Conservation (phyloP, 2,329 filamentous ascomycete species). For the Didymella pinodella region DNA sequence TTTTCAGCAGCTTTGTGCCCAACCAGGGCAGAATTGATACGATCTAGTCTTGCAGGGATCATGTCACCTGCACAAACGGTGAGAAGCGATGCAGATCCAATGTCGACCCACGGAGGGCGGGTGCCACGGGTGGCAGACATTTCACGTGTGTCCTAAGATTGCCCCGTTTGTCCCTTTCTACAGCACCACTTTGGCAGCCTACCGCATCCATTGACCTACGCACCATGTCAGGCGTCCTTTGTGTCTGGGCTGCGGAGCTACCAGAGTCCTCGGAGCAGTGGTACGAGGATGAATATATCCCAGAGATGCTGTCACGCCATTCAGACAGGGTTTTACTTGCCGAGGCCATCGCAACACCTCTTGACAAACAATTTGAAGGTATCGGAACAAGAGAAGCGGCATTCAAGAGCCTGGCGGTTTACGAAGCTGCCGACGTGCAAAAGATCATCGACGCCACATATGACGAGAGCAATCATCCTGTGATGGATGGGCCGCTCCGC, state of each 20-base stretch:
- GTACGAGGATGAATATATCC: constrained; percentile 28
- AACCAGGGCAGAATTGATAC: neutral
- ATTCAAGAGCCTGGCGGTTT: constrained; percentile 10
- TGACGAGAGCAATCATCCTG: constrained; percentile 4
- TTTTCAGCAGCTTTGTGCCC: neutral
- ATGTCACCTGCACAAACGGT: neutral
- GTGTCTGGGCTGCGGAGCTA: constrained; percentile 28
- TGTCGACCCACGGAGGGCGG: neutral
- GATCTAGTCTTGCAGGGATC: neutral
- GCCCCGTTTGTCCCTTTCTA: neutral
- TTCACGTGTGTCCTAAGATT: neutral
- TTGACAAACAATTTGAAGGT: constrained; percentile 9
- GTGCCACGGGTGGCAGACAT: neutral
- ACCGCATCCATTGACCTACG: neutral
- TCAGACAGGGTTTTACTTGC: constrained; percentile 11
- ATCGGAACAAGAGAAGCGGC: constrained; percentile 8
- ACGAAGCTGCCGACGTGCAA: constrained; percentile 8
- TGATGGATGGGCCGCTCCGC: neutral
- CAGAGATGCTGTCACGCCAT: constrained; percentile 11
- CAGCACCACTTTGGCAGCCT: neutral
- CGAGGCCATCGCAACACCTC: constrained; percentile 2
- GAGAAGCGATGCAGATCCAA: neutral
- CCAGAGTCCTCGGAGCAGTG: constrained; percentile 21
- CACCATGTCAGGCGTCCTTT: constrained; percentile 29
- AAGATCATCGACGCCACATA: neutral